Base-by-base conservation (phyloP, 768 basidiomycete species). In the Leccinum subtestaceum region DNA sequence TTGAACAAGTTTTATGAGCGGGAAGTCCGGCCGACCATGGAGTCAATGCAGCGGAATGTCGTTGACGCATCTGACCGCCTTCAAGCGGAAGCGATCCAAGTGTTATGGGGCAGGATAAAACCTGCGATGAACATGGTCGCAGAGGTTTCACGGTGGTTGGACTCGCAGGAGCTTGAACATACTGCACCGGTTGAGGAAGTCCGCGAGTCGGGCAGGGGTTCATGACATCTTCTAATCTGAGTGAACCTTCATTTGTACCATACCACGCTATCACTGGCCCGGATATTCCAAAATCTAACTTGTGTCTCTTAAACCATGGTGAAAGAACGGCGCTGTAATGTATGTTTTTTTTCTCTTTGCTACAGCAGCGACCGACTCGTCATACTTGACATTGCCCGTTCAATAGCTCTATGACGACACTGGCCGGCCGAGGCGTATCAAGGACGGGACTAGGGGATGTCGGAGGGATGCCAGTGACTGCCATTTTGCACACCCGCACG, bases 41-140 rank as follows among this genome's bases (percentile, higher is more conserved):
- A 57, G 5, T 48, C 59, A 19, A 40, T 69, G 46, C 61, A 59
- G 40, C 50, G 52, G 19, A 38, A 13, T 19, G 60, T 62, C 23
- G 11, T 62, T 9, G 45, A 61, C 15, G 46, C 61, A 17, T 65
- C 70, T 17, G 53, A 63, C 43, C 65, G 57, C 23, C 59, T 67
- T 34, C 71, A 69, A 51, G 59, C 61, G 38, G 70, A 67, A 15
- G 58, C 63, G 15, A 59, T 69, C 4, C 51, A 52, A 27, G 67
- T 65, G 21, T 29, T 71, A 25, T 71, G 70, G 71, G 67, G 67
- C 9, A 64, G 46, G 60, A 64, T 71, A 36, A 63, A 69, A 47
- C 70, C 70, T n/a, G 71, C 71, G 3, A 70, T 71, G 70, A 69
- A 69, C 38, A 63, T 70, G 63, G 70, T 72, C 3, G 63, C 67